Conservation (phyloP, 495 filamentous ascomycete genomes). For the Aspergillus carlsbadensis region DNA sequence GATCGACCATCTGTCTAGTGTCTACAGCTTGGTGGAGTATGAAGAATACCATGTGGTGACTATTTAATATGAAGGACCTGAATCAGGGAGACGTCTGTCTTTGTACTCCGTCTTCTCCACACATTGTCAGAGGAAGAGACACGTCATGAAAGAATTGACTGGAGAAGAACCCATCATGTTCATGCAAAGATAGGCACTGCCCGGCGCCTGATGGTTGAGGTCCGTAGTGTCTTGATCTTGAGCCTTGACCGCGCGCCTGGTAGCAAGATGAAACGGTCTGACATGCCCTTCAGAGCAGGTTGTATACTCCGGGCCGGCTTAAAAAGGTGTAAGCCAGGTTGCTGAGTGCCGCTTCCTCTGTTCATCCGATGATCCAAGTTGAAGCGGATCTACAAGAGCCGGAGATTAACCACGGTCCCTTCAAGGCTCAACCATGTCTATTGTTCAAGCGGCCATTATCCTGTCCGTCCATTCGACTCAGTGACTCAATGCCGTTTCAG, state of each 20-base stretch:
- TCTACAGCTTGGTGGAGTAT: slow-evolving; percentile 7
- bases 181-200: neutral
- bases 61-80: neutral
- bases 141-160: neutral
- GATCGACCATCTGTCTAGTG: neutral
- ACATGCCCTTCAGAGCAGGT: neutral
- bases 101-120: slow-evolving; percentile 1
- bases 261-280: slow-evolving; percentile 1
- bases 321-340: too few species aligned
- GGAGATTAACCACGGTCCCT: slow-evolving; percentile 20
- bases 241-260: neutral
- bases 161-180: neutral
- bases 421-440: neutral
- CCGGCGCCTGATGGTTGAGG: neutral
- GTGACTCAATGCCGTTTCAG: neutral
- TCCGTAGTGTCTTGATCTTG: neutral
- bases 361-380: neutral
- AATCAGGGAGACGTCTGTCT: slow-evolving; percentile 1
- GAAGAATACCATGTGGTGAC: slow-evolving; percentile 2
- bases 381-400: slow-evolving; percentile 20
- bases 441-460: neutral
- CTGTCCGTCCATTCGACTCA: neutral
- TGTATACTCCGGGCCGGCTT: neutral
- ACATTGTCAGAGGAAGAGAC: neutral
- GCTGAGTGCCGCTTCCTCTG: too few species aligned